Base-by-base conservation (phyloP, 2,329 filamentous ascomycete genomes). In the Trichoderma brevicompactum region DNA sequence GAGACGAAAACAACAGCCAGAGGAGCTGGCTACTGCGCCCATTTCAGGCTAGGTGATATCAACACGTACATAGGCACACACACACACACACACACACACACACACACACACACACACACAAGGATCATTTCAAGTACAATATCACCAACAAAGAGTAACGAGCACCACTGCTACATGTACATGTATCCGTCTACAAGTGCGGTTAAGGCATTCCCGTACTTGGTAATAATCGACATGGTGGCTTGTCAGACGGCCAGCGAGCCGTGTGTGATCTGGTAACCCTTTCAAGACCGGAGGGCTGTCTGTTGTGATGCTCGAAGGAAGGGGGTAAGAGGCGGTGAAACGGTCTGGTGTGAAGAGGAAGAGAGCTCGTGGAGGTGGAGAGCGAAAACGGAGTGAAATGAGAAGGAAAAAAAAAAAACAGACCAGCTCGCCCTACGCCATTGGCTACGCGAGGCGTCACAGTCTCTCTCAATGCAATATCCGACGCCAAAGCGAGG, bases 261-360 rank as follows among this genome's bases (percentile, higher is more conserved):
- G 38, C 43, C 48, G 63, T 34, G 46, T 46, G 54, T 34, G 48
- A 40, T 38, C 48, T 36, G n/a, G 38, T 23, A 62, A 53, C 28
- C 49, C 49, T 46, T 36, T 63, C 49, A 23, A 17, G 23, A 43
- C 28, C 32, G 19, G 32, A 58, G 48, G 40, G 17, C 32, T 28
- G 32, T 53, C 44, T 65, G 40, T 48, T 28, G 32, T 38, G n/a
- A 49, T 49, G 59, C 46, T 59, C 46, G 19, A 36, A 56, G 36
- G 49, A 60, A 65, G 50, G 64, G 64, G 56, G 49, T 40, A 55
- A 65, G 56, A 48, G 36, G 64, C 64, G 64, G 64, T 65, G 64
- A 65, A 65, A 65, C 58, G 19, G 43, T 15, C 15, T 48, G 61
- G 61, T 49, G 52, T 10, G 43, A 10, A 32, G 17, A 53, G 23